Conservation (phyloP, 1,139 yeast species). For the Taiozyma sp. region DNA sequence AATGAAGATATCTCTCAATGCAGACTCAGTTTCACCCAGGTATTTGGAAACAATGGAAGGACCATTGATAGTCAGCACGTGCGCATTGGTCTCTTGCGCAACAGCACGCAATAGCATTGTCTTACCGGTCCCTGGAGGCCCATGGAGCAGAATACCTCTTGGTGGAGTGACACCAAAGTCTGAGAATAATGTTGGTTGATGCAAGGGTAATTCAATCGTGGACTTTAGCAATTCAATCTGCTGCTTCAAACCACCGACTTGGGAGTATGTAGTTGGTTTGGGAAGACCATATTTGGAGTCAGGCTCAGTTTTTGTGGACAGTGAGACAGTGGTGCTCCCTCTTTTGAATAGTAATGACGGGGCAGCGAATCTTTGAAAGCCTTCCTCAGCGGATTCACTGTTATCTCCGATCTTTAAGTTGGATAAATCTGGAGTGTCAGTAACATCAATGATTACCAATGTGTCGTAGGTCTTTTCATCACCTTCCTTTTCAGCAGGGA, state of each 20-base stretch:
- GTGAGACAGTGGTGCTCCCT: slow-evolving; percentile 32
- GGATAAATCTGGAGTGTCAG: slow-evolving; percentile 31
- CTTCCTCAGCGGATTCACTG: slow-evolving; percentile 10
- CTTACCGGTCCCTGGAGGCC: slow-evolving; percentile 98
- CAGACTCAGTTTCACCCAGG: slow-evolving; percentile 88
- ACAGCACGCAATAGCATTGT: slow-evolving; percentile 83
- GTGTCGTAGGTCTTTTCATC: slow-evolving; percentile 24
- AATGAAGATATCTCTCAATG: slow-evolving; percentile 71
- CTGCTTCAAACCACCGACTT: slow-evolving; percentile 73
- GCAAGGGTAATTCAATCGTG: slow-evolving; percentile 76
- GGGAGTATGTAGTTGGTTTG: slow-evolving; percentile 37
- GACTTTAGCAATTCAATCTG: slow-evolving; percentile 61
- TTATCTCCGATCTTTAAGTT: slow-evolving; percentile 23
- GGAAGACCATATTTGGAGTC: slow-evolving; percentile 34
- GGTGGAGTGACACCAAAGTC: slow-evolving; percentile 92
- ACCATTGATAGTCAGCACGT: slow-evolving; percentile 80
- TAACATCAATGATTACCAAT: slow-evolving; percentile 27
- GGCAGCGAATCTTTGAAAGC: slow-evolving; percentile 31
- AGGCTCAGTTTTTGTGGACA: slow-evolving; percentile 22
- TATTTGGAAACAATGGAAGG: slow-evolving; percentile 92
- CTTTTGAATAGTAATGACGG: slow-evolving; percentile 44
- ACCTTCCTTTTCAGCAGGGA: slow-evolving; percentile 16
- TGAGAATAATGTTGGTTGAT: slow-evolving; percentile 69
- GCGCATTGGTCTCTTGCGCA: slow-evolving; percentile 70
- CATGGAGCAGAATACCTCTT: slow-evolving; percentile 83